phyloP scores from a whole-genome alignment of 352 stramenopile species.

The Phytophthora foliorum region DNA sequence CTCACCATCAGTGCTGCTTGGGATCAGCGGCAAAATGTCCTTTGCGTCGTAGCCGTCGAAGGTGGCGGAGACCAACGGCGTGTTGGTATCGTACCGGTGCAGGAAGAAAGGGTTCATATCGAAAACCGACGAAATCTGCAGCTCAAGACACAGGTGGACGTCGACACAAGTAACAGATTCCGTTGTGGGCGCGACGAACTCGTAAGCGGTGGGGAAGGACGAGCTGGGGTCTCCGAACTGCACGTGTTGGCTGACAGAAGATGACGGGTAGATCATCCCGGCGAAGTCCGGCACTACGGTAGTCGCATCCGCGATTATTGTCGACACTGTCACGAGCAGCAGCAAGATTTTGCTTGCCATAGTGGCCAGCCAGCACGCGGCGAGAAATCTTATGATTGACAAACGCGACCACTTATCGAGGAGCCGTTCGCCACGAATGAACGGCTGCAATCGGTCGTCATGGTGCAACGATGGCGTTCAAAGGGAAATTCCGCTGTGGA shows the following conservation, averaged over 20 bases:
- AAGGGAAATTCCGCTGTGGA: too few species aligned
- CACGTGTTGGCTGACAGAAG: constrained; percentile 23
- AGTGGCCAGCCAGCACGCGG: too few species aligned
- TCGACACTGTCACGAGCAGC: neutral
- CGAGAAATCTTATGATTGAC: constrained; percentile 2
- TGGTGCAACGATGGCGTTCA: too few species aligned
- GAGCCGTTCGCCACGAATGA: too few species aligned
- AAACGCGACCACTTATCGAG: too few species aligned
- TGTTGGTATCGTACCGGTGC: constrained; percentile 32
- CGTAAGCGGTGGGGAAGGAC: constrained; percentile 8
- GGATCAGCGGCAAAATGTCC: constrained; percentile 31
- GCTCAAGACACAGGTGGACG: constrained; percentile 35
- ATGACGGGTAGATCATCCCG: constrained; percentile 42
- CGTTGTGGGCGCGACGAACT: constrained; percentile 11
- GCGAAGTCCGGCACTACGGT: constrained; percentile 35
- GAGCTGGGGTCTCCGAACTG: constrained; percentile 21
- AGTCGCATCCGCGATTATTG: neutral
- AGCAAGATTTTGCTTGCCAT: neutral
- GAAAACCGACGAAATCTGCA: constrained; percentile 43
- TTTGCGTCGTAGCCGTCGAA: constrained; percentile 28
- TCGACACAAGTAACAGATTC: neutral
- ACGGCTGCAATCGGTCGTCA: too few species aligned
- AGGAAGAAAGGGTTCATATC: constrained; percentile 43
- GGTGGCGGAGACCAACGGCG: constrained; percentile 29
- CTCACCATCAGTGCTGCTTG: neutral